Evolutionary conservation across 768 basidiomycete genomes (phyloP).

Genomic region (Leucocoprinus sp.): DNA sequence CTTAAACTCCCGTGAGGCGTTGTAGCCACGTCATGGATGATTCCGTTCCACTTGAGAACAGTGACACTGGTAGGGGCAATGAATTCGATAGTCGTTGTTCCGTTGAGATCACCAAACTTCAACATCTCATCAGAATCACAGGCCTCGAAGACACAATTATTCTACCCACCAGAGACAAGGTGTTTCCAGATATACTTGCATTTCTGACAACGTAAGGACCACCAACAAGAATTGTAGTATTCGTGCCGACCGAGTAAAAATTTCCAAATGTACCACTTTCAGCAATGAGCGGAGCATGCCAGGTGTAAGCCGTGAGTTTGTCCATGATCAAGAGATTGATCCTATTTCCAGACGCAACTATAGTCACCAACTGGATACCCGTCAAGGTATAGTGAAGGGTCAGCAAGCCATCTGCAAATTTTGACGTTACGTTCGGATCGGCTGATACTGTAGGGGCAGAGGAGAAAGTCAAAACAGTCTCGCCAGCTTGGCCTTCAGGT

Average conservation of each 20-base stretch:
- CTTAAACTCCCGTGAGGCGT: conserved; percentile 24
- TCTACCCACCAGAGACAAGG: conserved; percentile 37
- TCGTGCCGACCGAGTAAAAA: conserved; percentile 71
- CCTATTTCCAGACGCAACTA: conserved; percentile 24
- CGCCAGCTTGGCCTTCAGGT: conserved; percentile 44
- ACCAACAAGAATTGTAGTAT: conserved; percentile 56
- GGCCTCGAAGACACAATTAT: background rate
- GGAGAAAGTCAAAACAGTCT: conserved; percentile 27
- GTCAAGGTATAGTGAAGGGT: conserved; percentile 37
- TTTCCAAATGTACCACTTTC: conserved; percentile 37
- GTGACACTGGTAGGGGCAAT: conserved; percentile 31
- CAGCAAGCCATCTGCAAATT: conserved; percentile 27
- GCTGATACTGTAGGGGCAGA: conserved; percentile 20
- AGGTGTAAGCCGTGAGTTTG: conserved; percentile 54
- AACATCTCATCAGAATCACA: background rate
- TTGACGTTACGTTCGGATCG: conserved; percentile 24
- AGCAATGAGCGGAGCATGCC: conserved; percentile 67
- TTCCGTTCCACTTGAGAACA: conserved; percentile 34
- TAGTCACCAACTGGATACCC: conserved; percentile 21
- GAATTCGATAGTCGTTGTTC: conserved; percentile 37
- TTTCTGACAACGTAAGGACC: conserved; percentile 59
- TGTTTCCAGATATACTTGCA: conserved; percentile 39
- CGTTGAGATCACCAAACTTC: conserved; percentile 42
- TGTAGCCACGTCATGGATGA: conserved; percentile 16
- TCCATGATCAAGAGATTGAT: conserved; percentile 55